Percentiles rank a stretch among this genome's conserved stretches.
These are phyloP conservation scores for Euphorbia pulcherrima DNA, from an alignment of 345 rosid species.

Conservation along the genomic window DNA sequence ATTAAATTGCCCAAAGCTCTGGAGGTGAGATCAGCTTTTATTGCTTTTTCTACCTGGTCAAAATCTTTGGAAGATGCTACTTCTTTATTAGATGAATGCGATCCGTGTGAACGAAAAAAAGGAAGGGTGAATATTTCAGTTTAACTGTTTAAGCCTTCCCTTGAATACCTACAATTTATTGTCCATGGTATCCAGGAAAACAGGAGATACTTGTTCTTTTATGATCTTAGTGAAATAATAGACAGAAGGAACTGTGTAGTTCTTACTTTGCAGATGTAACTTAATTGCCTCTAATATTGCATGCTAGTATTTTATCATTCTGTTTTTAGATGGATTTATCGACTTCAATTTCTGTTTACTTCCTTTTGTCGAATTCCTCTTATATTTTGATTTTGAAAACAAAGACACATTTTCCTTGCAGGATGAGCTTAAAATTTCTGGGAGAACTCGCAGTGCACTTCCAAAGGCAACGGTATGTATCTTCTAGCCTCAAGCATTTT, in stretches of 20 bases:
- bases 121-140: background rate
- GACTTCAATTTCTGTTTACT: background rate
- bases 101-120: background rate
- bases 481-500: background rate
- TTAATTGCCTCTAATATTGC: background rate
- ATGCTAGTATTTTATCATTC: background rate
- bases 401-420: constrained; percentile 36
- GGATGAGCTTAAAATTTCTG: constrained; percentile 64
- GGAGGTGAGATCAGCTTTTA: constrained; percentile 18
- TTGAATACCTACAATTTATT: background rate
- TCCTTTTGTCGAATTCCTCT: background rate
- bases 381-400: background rate
- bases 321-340: background rate
- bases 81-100: background rate
- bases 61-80: background rate
- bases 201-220: background rate
- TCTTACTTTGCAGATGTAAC: background rate
- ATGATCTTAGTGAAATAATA: background rate
- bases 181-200: background rate
- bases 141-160: background rate
- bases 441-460: constrained; percentile 42
- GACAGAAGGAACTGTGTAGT: background rate
- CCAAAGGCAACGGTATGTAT: constrained; percentile 45
- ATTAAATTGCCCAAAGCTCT: constrained; percentile 27
- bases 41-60: background rate